phyloP scores from a whole-genome alignment of 192 early-diverging fungal genomes.

The Rhizophagus prolifer region DNA sequence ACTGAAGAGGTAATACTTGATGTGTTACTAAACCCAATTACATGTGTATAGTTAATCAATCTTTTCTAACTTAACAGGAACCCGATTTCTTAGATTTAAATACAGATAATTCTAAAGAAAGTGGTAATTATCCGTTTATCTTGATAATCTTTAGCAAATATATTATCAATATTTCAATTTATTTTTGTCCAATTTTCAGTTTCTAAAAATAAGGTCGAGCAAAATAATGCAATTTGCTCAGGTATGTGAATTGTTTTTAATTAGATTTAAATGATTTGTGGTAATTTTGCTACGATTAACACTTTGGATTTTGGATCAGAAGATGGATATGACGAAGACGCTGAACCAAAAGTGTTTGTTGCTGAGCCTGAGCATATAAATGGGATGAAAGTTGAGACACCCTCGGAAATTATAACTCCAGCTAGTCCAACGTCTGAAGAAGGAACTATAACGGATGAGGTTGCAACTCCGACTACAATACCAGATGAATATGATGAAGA shows the following conservation, averaged over 20 bases:
- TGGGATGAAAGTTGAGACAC: background rate
- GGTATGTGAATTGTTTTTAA: background rate
- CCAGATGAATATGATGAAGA: background rate
- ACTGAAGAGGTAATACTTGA: constrained; percentile 36
- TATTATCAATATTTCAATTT: too few relatives aligned
- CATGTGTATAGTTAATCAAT: background rate
- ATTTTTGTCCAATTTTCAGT: too few relatives aligned
- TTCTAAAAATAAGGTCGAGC: background rate
- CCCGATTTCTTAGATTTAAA: constrained; percentile 23
- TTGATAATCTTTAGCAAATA: too few relatives aligned
- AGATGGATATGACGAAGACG: constrained; percentile 25
- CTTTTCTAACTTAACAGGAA: constrained; percentile 2
- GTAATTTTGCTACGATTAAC: background rate
- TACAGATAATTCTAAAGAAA: background rate
- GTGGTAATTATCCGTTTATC: background rate
- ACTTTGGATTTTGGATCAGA: background rate
- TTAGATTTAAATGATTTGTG: too few relatives aligned
- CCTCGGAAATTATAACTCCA: background rate
- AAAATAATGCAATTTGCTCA: background rate
- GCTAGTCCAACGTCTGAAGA: background rate
- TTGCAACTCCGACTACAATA: background rate
- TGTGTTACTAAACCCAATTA: background rate
- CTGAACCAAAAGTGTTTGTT: constrained; percentile 2
- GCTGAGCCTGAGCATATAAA: background rate
- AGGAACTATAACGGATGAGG: background rate